A percentile compares a stretch with the other conserved stretches of the same genome.
Evolutionary conservation across 345 rosid genomes (phyloP).

Genomic region (Dipteronia dyeriana): DNA sequence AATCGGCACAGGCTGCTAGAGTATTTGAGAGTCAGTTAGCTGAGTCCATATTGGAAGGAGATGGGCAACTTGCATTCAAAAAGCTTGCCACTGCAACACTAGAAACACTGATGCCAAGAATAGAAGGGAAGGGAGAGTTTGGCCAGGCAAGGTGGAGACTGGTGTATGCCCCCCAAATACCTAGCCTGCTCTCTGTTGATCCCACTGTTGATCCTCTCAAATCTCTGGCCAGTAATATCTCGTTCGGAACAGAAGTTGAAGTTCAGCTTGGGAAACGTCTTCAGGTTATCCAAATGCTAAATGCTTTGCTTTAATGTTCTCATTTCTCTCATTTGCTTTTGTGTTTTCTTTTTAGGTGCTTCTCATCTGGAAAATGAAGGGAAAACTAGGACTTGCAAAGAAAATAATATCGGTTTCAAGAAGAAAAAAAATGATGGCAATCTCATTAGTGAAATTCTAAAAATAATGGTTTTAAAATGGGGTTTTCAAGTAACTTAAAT

Average conservation of each 20-base stretch:
- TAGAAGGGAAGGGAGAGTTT: constrained; percentile 96
- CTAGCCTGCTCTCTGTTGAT: constrained; percentile 94
- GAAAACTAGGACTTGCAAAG: not conserved
- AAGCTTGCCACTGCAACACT: constrained; percentile 98
- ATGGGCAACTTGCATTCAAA: constrained; percentile 95
- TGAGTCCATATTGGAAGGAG: constrained; percentile 94
- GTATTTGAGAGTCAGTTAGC: constrained; percentile 95
- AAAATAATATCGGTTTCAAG: not conserved
- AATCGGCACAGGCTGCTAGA: constrained; percentile 72
- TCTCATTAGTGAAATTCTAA: too few relatives aligned
- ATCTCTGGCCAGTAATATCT: constrained; percentile 83
- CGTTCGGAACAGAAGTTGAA: constrained; percentile 94
- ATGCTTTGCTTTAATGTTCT: not conserved
- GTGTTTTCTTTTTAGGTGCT: not conserved
- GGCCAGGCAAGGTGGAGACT: constrained; percentile 99
- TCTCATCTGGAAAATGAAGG: not conserved
- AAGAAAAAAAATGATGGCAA: not conserved
- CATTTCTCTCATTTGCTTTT: not conserved
- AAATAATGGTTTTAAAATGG: not conserved
- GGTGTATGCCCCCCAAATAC: constrained; percentile 98
- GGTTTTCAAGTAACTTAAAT: not conserved
- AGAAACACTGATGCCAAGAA: constrained; percentile 89
- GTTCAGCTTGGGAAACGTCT: constrained; percentile 95
- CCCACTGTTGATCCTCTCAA: constrained; percentile 91
- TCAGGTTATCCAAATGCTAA: constrained; percentile 51